A percentile compares a stretch with the other conserved stretches of the same genome.
These are phyloP conservation scores for Scalesia atractyloides DNA, from an alignment of 129 eudicot species.

Conservation along the genomic window DNA sequence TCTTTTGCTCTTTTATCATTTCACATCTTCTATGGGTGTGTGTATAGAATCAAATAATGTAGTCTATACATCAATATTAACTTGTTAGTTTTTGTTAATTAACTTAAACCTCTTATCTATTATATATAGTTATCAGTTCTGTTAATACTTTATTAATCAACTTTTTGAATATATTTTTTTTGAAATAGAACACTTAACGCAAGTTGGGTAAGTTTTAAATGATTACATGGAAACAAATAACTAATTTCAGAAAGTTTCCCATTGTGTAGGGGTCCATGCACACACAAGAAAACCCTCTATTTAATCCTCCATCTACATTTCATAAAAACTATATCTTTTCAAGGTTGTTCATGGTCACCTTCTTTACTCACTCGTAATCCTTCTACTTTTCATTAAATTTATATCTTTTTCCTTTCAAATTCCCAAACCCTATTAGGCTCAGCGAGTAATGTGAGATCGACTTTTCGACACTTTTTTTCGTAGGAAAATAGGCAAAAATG, in stretches of 20 bases:
- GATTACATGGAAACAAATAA: conserved; percentile 8
- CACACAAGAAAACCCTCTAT: conserved; percentile 23
- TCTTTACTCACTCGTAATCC: conserved; percentile 24
- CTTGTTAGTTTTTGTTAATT: no score
- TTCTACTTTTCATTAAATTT: not conserved
- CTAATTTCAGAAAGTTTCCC: conserved; percentile 6
- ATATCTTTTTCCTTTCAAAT: not conserved
- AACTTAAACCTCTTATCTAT: no score
- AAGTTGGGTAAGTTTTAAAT: conserved; percentile 16
- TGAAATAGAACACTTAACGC: not conserved
- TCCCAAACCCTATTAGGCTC: not conserved
- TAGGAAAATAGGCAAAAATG: conserved; percentile 25
- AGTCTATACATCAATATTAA: no score
- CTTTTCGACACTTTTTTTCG: not conserved
- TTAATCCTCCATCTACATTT: conserved; percentile 33
- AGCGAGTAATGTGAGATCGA: not conserved
- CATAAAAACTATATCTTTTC: conserved; percentile 28
- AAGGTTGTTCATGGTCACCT: conserved; percentile 26
- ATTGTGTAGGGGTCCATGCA: conserved; percentile 42
- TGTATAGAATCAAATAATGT: no score
- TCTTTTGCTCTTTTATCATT: no score
- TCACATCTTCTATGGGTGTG: no score
- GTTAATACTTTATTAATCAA: not conserved
- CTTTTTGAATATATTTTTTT: not conserved
- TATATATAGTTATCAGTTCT: no score